These are phyloP conservation scores for Zymoseptoria ardabiliae DNA, from an alignment of 2,329 filamentous ascomycete species.

Conservation along the genomic window DNA sequence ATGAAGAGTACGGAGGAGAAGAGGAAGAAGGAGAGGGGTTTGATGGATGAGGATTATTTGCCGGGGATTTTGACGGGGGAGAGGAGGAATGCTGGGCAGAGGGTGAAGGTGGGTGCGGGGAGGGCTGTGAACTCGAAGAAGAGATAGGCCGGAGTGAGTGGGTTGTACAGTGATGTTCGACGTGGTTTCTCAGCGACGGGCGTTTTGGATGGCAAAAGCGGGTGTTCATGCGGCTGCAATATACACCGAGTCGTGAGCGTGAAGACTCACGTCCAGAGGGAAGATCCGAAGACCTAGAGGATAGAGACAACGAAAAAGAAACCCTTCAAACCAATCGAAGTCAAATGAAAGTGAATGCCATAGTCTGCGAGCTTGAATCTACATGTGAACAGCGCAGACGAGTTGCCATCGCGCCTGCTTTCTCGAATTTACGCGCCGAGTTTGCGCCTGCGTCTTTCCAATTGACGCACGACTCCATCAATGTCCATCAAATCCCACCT, in stretches of 20 bases:
- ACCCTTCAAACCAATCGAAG: too few species aligned
- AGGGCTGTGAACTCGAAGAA: slow-evolving; percentile 76
- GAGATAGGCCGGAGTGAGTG: slow-evolving; percentile 31
- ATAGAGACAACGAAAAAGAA: not conserved
- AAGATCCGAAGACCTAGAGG: not conserved
- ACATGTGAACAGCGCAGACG: too few species aligned
- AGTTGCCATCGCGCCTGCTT: too few species aligned
- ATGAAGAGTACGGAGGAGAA: slow-evolving; percentile 56
- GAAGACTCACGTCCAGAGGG: too few species aligned
- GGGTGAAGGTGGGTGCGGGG: slow-evolving; percentile 75
- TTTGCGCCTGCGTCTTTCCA: too few species aligned
- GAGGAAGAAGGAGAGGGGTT: slow-evolving; percentile 62
- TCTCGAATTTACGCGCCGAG: too few species aligned
- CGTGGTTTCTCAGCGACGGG: not conserved
- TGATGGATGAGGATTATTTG: slow-evolving; percentile 94
- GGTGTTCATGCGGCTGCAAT: not conserved
- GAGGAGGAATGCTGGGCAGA: slow-evolving; percentile 56
- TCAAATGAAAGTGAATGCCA: too few species aligned
- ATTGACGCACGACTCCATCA: too few species aligned
- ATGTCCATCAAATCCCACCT: not conserved
- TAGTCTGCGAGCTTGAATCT: too few species aligned
- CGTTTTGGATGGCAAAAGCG: not conserved
- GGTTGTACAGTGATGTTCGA: not conserved
- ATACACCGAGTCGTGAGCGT: not conserved
- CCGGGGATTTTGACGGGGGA: slow-evolving; percentile 79